Conservation (phyloP, 2,329 filamentous ascomycete species). For the Stachybotrys chartarum region DNA sequence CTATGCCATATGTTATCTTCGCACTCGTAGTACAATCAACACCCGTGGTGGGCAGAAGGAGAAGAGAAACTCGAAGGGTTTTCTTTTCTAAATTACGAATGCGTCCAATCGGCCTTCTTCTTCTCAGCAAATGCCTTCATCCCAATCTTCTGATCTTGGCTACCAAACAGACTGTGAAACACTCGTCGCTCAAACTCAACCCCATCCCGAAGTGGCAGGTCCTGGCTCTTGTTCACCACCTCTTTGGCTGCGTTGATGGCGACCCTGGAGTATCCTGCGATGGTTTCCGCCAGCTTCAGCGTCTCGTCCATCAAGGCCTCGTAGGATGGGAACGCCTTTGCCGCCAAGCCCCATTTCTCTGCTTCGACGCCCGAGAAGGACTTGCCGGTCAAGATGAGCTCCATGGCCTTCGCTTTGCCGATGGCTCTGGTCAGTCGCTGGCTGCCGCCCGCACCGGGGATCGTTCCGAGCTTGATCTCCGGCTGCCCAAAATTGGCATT, state of each 20-base stretch:
- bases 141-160: conserved; percentile 93
- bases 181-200: conserved; percentile 91
- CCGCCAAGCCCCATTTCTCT: conserved; percentile 83
- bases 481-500: conserved; percentile 91
- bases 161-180: conserved; percentile 91
- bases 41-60: background rate
- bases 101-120: conserved; percentile 83
- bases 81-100: conserved; percentile 48
- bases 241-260: conserved; percentile 88
- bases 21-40: too few relatives aligned
- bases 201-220: conserved; percentile 77
- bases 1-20: background rate
- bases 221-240: conserved; percentile 99
- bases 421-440: conserved; percentile 80
- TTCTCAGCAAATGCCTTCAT: conserved; percentile 95
- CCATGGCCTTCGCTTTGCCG: conserved; percentile 84
- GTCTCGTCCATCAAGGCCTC: conserved; percentile 78
- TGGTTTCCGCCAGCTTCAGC: conserved; percentile 77
- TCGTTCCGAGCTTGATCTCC: conserved; percentile 89
- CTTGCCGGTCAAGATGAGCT: conserved; percentile 79
- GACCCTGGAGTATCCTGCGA: conserved; percentile 81
- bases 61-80: too few relatives aligned
- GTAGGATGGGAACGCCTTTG: conserved; percentile 69
- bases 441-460: conserved; percentile 86
- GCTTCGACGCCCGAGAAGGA: conserved; percentile 80